Conservation (phyloP, 2,329 filamentous ascomycete species). For the Ophiocordyceps australis region DNA sequence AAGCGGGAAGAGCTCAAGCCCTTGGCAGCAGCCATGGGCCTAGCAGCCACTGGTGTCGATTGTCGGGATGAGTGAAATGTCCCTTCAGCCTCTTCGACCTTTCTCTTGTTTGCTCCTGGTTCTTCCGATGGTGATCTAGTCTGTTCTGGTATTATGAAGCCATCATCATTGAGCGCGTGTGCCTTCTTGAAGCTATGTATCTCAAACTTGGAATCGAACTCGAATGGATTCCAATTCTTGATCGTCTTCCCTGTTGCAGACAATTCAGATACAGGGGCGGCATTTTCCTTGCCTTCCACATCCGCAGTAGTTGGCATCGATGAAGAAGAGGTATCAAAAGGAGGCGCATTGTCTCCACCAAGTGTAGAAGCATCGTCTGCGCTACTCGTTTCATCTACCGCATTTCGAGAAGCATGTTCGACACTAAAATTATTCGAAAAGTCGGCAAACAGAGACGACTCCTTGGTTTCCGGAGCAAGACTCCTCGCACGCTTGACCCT, state of each 20-base stretch:
- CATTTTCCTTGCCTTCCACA: conserved; percentile 32
- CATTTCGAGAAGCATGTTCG: conserved; percentile 1
- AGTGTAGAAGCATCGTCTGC: conserved; percentile 10
- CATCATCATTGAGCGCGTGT: conserved; percentile 26
- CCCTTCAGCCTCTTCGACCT: no score
- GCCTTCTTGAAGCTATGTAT: conserved; percentile 32
- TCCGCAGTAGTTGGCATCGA: conserved; percentile 34
- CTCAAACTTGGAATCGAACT: conserved; percentile 32
- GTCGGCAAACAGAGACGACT: conserved; percentile 58
- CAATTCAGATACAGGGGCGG: conserved; percentile 31
- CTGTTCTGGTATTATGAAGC: conserved; percentile 18
- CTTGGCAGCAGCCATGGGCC: conserved; percentile 14
- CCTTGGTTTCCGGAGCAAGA: conserved; percentile 46
- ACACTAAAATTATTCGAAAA: conserved; percentile 13
- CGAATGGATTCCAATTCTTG: conserved; percentile 34
- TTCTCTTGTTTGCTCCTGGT: no score
- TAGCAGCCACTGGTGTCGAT: conserved; percentile 5
- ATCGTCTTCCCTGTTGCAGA: conserved; percentile 29
- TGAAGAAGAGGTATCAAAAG: conserved; percentile 32
- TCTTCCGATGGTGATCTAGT: conserved; percentile 43
- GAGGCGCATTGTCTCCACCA: conserved; percentile 22
- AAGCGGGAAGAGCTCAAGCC: conserved; percentile 27
- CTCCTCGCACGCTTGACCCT: conserved; percentile 61
- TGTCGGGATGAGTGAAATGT: no score
- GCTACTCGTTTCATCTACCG: conserved; percentile 7